Base-by-base conservation (phyloP, 257 asterid species). In the Henckelia pumila region DNA sequence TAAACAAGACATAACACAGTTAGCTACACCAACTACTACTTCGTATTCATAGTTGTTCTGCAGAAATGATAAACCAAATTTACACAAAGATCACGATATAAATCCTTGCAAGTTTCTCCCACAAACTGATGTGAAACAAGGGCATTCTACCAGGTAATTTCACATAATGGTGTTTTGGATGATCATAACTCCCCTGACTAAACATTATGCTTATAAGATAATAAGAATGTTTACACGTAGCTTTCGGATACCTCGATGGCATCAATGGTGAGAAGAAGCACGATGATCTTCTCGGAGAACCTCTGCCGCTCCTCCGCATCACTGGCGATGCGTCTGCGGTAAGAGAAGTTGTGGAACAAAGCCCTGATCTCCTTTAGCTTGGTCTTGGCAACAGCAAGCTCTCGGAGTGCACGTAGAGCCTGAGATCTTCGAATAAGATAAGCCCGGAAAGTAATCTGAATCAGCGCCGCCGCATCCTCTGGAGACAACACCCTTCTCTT, bases 251-350 rank as follows among this genome's bases (percentile, higher is more conserved):
- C 99, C 99, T 91, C 95, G 71, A 94, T 84, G 75, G 99, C 95
- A 66, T 91, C 96, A 63, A 94, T 91, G 8, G 99, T 94, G 74
- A 91, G 97, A 56, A 94, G 96, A 66, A 94, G 68, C 37, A 94
- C 96, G 56, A 91, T 91, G 72, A 94, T 85, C 89, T 84, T 91
- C 67, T 94, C 97, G 9, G 95, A 81, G 79, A 88, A 94, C 79
- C 81, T 87, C 84, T 94, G 99, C 7, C 83, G 89, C 78, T 94
- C 99, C 79, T 73, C 99, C 0, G 96, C 88, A 63, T 94, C 95
- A 17, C 81, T 83, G 53, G 75, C 22, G 23, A 94, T 74, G 29
- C 76, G 88, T 53, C 91, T 88, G 19, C 96, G 86, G 79, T 87
- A 94, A 14, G 99, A 69, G 89, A 91, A 94, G 87, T 94, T 88